Percentiles rank a stretch among this genome's conserved stretches.
Conservation (phyloP, 768 basidiomycete genomes). For the Russula abietina region DNA sequence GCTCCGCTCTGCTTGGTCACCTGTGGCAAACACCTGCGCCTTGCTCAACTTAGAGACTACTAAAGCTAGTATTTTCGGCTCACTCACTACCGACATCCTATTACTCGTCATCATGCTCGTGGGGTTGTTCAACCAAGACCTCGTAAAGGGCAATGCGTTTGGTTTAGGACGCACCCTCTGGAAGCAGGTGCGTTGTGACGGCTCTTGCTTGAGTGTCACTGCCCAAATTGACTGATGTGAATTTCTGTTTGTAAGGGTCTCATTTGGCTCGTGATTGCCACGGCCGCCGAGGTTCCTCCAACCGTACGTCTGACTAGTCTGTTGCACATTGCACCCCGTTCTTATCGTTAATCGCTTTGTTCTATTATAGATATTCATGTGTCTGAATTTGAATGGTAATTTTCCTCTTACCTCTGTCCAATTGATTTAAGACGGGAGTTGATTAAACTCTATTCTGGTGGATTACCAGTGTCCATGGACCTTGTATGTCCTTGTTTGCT, state of each 20-base stretch:
- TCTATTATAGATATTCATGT: background rate
- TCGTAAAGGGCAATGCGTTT: background rate
- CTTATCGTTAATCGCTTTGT: background rate
- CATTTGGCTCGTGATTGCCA: background rate
- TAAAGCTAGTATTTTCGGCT: background rate
- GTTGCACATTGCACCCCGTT: background rate
- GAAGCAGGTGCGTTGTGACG: slow-evolving; percentile 1
- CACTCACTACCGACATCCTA: background rate
- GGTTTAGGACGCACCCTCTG: background rate
- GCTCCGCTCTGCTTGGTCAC: background rate
- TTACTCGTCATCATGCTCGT: background rate
- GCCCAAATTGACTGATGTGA: background rate
- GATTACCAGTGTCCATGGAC: background rate
- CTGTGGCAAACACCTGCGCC: background rate
- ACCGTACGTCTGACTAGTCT: background rate
- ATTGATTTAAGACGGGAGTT: background rate
- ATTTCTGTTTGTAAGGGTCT: background rate
- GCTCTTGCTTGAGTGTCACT: background rate
- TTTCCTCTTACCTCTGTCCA: too few species aligned
- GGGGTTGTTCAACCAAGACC: background rate
- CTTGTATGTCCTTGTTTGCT: background rate
- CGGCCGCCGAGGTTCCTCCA: background rate
- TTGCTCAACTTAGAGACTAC: background rate
- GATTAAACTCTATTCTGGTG: background rate
- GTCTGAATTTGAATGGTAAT: background rate